A percentile compares a stretch with the other conserved stretches of the same genome.
These are phyloP conservation scores for Begonia loranthoides DNA, from an alignment of 306 rosid species.

Conservation along the genomic window DNA sequence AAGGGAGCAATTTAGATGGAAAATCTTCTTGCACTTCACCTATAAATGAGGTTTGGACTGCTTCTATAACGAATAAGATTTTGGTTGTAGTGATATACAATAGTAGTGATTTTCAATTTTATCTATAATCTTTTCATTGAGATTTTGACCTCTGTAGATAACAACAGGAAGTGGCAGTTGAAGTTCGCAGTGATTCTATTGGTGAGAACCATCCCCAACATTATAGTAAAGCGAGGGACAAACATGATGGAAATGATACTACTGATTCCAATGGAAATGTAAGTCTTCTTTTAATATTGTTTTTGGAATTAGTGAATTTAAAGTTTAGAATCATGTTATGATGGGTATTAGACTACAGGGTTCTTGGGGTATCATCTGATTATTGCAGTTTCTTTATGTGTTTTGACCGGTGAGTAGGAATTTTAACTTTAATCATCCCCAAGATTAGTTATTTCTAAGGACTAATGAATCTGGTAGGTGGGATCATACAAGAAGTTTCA, in stretches of 20 bases:
- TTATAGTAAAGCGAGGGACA: conserved; percentile 24
- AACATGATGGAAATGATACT: conserved; percentile 25
- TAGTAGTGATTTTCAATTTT: conserved; percentile 15
- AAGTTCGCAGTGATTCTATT: conserved; percentile 21
- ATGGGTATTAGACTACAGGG: too few relatives aligned
- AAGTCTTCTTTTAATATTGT: conserved; percentile 13
- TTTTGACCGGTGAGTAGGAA: too few relatives aligned
- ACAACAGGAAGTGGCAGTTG: conserved; percentile 63
- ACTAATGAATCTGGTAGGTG: too few relatives aligned
- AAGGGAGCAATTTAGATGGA: conserved; percentile 26
- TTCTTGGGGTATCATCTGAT: too few relatives aligned
- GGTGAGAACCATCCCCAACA: conserved; percentile 24
- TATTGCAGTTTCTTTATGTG: too few relatives aligned
- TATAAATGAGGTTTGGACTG: conserved; percentile 36
- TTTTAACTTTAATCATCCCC: too few relatives aligned
- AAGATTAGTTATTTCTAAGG: too few relatives aligned
- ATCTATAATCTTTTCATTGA: conserved; percentile 33
- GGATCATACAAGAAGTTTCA: too few relatives aligned
- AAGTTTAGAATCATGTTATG: too few relatives aligned
- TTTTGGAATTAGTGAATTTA: neutral
- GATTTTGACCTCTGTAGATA: conserved; percentile 53
- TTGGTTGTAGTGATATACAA: neutral
- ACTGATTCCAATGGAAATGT: conserved; percentile 61
- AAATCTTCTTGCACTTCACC: conserved; percentile 14
- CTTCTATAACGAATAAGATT: conserved; percentile 7